phyloP scores from a whole-genome alignment of 2,329 filamentous ascomycete species.

The Rosellinia necatrix region DNA sequence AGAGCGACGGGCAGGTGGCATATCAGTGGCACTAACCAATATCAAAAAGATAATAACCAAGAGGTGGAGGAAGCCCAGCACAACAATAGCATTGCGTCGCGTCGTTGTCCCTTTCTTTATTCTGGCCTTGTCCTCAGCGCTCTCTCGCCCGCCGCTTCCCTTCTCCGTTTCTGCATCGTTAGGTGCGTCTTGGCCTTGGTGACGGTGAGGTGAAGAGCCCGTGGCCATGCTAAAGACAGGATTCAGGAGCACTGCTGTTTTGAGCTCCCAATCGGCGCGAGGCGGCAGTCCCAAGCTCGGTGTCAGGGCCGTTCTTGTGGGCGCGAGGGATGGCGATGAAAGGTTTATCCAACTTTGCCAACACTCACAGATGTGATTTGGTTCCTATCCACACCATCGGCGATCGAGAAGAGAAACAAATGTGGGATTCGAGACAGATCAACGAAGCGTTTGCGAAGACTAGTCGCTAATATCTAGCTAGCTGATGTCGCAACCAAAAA shows the following conservation, averaged over 20 bases:
- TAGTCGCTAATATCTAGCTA: neutral
- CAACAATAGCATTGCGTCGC: constrained; percentile 64
- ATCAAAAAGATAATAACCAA: constrained; percentile 72
- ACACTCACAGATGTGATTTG: neutral
- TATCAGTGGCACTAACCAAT: constrained; percentile 57
- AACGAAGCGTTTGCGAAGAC: neutral
- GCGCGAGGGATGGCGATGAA: neutral
- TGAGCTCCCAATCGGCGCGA: neutral
- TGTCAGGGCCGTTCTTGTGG: neutral
- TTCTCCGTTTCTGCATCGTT: constrained; percentile 28
- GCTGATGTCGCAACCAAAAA: constrained; percentile 3
- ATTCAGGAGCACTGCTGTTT: neutral
- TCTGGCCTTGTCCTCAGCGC: constrained; percentile 33
- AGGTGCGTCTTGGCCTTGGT: constrained; percentile 31
- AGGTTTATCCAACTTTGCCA: neutral
- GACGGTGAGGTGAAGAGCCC: constrained; percentile 31
- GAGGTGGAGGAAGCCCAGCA: constrained; percentile 73
- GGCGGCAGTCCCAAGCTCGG: neutral
- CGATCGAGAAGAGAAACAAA: neutral
- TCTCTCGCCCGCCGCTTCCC: constrained; percentile 22
- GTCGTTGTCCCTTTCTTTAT: constrained; percentile 55
- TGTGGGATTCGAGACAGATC: neutral
- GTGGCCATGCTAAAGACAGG: constrained; percentile 9
- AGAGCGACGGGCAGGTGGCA: neutral
- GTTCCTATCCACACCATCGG: neutral